Evolutionary conservation across 2,329 filamentous ascomycete genomes (phyloP), one percentile per base, ranked within the genome.

Genomic region (Sporothrix globosa): DNA sequence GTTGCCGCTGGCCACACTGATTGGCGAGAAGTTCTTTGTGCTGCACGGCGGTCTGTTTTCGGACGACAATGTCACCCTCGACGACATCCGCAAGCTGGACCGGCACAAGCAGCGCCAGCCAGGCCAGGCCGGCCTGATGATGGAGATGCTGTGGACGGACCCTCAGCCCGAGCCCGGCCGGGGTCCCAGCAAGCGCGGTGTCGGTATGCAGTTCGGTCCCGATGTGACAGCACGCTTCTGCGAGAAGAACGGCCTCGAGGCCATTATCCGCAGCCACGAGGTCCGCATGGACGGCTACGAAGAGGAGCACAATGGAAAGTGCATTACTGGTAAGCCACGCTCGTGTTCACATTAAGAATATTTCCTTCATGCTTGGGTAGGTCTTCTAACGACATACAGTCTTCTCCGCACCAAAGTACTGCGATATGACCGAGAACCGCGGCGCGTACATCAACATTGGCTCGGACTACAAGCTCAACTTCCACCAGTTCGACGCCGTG

Each of bases 141-240:
- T 99, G 96, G 96, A 99, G 82, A 99, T 99, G 96, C 87, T 99
- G 61, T 99, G 96, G 96, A 98, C 96, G 0, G 96, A 99, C 78
- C 96, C 96, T 2, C 96, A 99, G 80, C 86, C 91, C 0, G 86
- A 89, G 75, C 90, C 91, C 39, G 96, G 96, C 68, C 90, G 96
- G 75, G 93, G 94, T 10, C 96, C 96, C 58, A 97, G 93, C 84
- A 99, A 99, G 85, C 89, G 96, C 78, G 96, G 96, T 75, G 95
- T 99, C 24, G 96, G 96, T 68, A 87, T 98, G 82, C 94, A 98
- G 79, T 99, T 99, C 76, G 96, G 96, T 0, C 96, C 96, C 0
- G 96, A 99, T 78, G 89, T 99, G 71, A 99, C 96, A 27, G 97
- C 96, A 83, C 87, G 89, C 67, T 99, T 99, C 86, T 99, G 96